A percentile compares a stretch with the other conserved stretches of the same genome.
Conservation (phyloP, 306 rosid species). For the Castanea crenata region DNA sequence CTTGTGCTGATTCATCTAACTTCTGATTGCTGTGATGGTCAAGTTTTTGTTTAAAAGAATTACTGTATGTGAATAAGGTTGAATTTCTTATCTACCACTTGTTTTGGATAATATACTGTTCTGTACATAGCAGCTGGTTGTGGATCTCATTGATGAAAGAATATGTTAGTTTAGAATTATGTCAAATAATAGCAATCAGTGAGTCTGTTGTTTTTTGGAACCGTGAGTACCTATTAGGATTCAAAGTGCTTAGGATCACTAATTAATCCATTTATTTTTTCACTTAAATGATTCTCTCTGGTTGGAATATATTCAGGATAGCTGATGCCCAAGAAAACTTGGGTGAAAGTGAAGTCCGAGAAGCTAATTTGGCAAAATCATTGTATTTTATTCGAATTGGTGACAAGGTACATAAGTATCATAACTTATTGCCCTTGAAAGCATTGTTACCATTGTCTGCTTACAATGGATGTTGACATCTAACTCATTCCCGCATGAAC, state of each 20-base stretch:
- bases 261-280: not conserved
- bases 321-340: slow-evolving; percentile 97
- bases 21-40: not conserved
- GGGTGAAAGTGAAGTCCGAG: slow-evolving; percentile 99
- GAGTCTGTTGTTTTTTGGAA: not conserved
- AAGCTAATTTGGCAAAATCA: slow-evolving; percentile 96
- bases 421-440: not conserved
- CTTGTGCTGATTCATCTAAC: not conserved
- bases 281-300: slow-evolving; percentile 11
- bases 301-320: slow-evolving; percentile 55
- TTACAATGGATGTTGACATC: slow-evolving; percentile 5
- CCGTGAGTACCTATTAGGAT: not conserved
- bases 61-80: too few relatives aligned
- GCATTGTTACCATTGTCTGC: not conserved
- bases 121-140: not conserved
- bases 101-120: not conserved
- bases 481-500: slow-evolving; percentile 20
- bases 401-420: slow-evolving; percentile 64
- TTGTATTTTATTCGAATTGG: slow-evolving; percentile 82
- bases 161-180: not conserved
- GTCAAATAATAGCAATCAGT: not conserved
- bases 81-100: not conserved
- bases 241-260: slow-evolving; percentile 10
- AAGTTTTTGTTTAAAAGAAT: not conserved
- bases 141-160: not conserved